Conservation (phyloP, 176 grass and related monocot species). For the Dactylis glomerata region DNA sequence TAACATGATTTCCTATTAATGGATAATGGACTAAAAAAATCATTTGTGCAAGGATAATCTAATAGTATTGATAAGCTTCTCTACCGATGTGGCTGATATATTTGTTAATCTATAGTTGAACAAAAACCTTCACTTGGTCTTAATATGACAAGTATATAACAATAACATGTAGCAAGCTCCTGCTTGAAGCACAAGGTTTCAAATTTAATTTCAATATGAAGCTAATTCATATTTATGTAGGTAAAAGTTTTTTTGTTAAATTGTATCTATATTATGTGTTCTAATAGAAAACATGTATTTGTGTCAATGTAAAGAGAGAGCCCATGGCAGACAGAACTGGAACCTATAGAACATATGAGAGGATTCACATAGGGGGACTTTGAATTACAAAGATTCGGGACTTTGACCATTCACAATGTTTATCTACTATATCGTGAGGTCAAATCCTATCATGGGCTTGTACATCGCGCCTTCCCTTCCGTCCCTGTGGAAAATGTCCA, state of each 20-base stretch:
- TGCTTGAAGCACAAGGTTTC: neutral
- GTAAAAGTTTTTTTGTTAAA: neutral
- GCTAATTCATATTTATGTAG: neutral
- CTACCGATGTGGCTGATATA: neutral
- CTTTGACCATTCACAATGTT: too few species aligned
- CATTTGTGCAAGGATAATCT: neutral
- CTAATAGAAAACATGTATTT: too few species aligned
- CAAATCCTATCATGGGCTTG: neutral
- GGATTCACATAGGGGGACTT: too few species aligned
- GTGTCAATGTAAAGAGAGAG: neutral
- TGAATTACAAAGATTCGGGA: too few species aligned
- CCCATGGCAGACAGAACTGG: neutral
- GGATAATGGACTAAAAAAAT: too few species aligned
- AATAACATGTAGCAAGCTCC: neutral
- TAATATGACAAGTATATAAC: neutral
- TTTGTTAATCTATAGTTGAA: neutral
- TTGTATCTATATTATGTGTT: too few species aligned
- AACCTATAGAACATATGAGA: too few species aligned
- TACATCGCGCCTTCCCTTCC: neutral
- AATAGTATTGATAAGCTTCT: neutral
- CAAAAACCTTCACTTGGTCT: neutral
- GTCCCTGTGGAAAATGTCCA: too few species aligned
- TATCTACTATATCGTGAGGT: too few species aligned
- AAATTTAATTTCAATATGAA: neutral
- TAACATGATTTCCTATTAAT: neutral